Evolutionary conservation across 495 filamentous ascomycete species (phyloP).

Genomic region (Tuber melanosporum): DNA sequence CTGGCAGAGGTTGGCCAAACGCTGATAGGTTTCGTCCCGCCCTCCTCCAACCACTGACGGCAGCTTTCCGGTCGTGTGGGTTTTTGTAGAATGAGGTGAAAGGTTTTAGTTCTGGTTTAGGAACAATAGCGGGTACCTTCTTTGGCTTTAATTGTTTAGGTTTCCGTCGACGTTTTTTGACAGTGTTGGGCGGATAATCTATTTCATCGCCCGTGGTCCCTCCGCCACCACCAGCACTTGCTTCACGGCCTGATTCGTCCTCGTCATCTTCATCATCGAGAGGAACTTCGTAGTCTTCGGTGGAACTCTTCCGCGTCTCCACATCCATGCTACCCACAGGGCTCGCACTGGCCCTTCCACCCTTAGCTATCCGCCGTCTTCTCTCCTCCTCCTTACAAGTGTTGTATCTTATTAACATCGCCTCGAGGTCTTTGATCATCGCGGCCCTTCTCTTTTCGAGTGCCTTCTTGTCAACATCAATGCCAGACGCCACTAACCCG

Average conservation of each 20-base stretch:
- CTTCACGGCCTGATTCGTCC: slow-evolving; percentile 11
- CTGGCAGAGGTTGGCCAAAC: slow-evolving; percentile 78
- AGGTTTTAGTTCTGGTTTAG: slow-evolving; percentile 51
- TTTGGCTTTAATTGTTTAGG: slow-evolving; percentile 23
- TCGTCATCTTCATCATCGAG: slow-evolving; percentile 19
- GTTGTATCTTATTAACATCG: slow-evolving; percentile 77
- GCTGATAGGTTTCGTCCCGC: slow-evolving; percentile 47
- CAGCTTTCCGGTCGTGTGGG: slow-evolving; percentile 66
- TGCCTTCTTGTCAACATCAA: slow-evolving; percentile 64
- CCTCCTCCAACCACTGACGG: slow-evolving; percentile 44
- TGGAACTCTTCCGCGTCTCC: slow-evolving; percentile 23
- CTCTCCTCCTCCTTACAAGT: slow-evolving; percentile 88
- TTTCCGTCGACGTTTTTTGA: slow-evolving; percentile 24
- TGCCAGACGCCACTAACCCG: slow-evolving; percentile 50
- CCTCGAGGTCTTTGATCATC: slow-evolving; percentile 72
- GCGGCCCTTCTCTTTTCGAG: slow-evolving; percentile 79
- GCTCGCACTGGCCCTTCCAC: slow-evolving; percentile 25
- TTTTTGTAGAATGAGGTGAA: slow-evolving; percentile 83
- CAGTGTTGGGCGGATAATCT: slow-evolving; percentile 22
- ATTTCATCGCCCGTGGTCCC: slow-evolving; percentile 27
- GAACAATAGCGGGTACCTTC: slow-evolving; percentile 7
- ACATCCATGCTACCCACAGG: slow-evolving; percentile 35
- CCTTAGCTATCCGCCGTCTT: slow-evolving; percentile 51
- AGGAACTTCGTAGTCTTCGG: slow-evolving; percentile 11
- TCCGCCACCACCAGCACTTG: slow-evolving; percentile 28